phyloP scores from a whole-genome alignment of 2,329 filamentous ascomycete species.

The Colletotrichum endophyticum region DNA sequence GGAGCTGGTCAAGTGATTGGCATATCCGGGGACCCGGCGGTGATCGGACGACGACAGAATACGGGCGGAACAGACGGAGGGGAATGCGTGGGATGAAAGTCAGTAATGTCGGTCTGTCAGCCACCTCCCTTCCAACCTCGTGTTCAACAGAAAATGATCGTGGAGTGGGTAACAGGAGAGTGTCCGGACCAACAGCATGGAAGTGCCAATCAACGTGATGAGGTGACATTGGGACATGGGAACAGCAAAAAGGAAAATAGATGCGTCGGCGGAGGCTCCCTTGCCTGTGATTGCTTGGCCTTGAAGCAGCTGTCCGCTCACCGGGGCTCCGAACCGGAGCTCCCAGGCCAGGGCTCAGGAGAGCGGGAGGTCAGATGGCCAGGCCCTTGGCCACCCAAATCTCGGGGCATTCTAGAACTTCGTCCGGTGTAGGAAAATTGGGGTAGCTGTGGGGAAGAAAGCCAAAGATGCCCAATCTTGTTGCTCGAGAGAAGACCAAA shows the following conservation, averaged over 20 bases:
- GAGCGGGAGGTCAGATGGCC: neutral
- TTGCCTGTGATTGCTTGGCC: neutral
- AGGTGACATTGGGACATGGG: neutral
- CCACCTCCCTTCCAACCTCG: neutral
- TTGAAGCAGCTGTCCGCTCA: neutral
- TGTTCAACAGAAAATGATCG: neutral
- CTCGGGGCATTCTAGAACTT: constrained; percentile 8
- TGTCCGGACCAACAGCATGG: neutral
- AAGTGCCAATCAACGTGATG: neutral
- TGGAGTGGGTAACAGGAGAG: neutral
- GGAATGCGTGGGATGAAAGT: neutral
- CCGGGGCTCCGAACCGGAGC: neutral
- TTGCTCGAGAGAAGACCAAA: neutral
- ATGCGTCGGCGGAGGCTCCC: neutral
- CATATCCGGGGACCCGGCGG: neutral
- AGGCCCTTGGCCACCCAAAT: neutral
- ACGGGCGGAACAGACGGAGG: neutral
- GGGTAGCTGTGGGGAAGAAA: neutral
- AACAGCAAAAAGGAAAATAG: neutral
- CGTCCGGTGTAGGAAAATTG: constrained; percentile 5
- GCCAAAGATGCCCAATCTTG: neutral
- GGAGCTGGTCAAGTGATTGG: neutral
- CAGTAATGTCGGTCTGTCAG: constrained; percentile 1
- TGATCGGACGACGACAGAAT: neutral
- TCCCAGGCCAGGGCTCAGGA: neutral